Base-by-base conservation (phyloP, 495 filamentous ascomycete species). In the Hypoxylon lenormandii region DNA sequence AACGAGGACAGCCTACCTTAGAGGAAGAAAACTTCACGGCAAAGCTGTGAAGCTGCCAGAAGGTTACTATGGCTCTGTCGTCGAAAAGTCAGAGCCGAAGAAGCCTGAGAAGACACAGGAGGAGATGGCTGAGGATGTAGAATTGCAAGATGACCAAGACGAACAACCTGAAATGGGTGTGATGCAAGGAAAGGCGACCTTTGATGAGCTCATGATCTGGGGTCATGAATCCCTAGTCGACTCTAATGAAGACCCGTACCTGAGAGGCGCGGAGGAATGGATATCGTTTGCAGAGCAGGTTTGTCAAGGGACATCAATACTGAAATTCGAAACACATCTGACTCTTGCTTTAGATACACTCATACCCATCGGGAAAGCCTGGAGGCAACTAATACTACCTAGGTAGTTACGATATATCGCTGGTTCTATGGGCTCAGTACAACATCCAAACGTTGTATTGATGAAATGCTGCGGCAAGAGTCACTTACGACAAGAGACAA, bases 151-250 rank as follows among this genome's bases (percentile, higher is more conserved):
- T 19, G 81, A 83, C 18, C 80, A 82, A 3, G 83, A 85, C 3
- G 78, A 81, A 28, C 82, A 86, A 42, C 79, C 81, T 1, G 48
- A 69, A 37, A 74, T 77, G 13, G 85, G 86, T 1, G 81, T 85
- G 15, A 88, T 90, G 70, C 69, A 89, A 21, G 78, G 89, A 1
- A 85, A 91, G 68, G 85, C 88, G 43, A 80, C 82, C n/a, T 97
- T 98, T 76, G 87, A 93, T 12, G 84, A 91, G 18, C 73, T 97
- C 43, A 77, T 92, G 12, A 84, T 97, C 19, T 98, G 94, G 94
- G 90, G 85, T 0, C 95, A 97, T 78, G 90, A 90, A 66, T 70
- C 74, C 2, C 52, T 80, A 52, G 80, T 78, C 7, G 84, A 87
- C 42, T 77, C 75, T 3, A 76, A 50, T 5, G 76, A 72, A 5